Evolutionary conservation across 345 rosid genomes (phyloP).

Genomic region (Turritis glabra): DNA sequence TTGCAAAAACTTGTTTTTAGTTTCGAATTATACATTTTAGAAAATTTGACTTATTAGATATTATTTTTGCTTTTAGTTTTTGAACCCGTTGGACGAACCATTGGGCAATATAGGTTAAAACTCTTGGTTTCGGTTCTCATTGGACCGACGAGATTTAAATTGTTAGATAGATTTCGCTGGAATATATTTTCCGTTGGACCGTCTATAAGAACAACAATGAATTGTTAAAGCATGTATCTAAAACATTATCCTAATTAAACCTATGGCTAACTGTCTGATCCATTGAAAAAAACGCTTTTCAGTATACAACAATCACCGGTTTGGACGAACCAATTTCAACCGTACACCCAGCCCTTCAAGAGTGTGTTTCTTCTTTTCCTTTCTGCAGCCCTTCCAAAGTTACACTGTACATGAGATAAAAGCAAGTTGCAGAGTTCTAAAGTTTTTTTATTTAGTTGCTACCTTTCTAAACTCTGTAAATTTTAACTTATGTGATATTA

Average conservation of each 20-base stretch:
- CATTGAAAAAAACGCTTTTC: not conserved
- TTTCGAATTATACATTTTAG: too few relatives aligned
- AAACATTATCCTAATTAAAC: not conserved
- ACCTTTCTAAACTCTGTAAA: not conserved
- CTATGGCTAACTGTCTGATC: too few relatives aligned
- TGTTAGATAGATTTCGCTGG: too few relatives aligned
- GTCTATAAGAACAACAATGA: not conserved
- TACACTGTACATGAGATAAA: not conserved
- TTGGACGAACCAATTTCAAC: not conserved
- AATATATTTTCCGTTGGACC: not conserved
- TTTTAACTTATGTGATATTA: not conserved
- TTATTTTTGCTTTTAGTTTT: too few relatives aligned
- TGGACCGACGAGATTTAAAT: too few relatives aligned
- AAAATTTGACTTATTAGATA: not conserved
- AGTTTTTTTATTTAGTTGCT: not conserved
- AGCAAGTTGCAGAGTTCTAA: not conserved
- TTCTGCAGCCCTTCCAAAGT: not conserved
- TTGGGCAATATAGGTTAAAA: too few relatives aligned
- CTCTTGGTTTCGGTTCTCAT: not conserved
- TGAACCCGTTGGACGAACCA: too few relatives aligned
- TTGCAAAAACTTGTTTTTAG: not conserved
- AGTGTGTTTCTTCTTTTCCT: too few relatives aligned
- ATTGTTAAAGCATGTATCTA: not conserved
- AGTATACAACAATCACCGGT: not conserved
- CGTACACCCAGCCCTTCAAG: not conserved